A percentile compares a stretch with the other conserved stretches of the same genome.
phyloP scores from a whole-genome alignment of 768 basidiomycete genomes.

The Leccinum uliginosum region DNA sequence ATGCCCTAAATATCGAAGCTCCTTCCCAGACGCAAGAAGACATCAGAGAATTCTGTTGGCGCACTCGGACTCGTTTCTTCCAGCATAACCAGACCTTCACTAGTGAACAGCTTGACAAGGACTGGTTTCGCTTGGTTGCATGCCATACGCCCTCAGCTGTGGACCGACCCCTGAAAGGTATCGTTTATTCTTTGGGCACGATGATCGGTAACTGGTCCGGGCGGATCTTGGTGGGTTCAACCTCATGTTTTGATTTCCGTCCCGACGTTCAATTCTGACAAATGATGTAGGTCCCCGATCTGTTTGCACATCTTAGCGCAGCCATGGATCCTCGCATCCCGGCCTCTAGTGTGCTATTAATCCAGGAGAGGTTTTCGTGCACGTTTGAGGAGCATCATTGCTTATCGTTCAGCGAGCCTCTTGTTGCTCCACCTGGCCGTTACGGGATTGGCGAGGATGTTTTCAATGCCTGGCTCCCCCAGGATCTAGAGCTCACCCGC shows the following conservation, averaged over 20 bases:
- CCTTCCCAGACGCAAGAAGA: slow-evolving; percentile 38
- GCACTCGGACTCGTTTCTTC: slow-evolving; percentile 33
- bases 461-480: slow-evolving; percentile 47
- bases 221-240: slow-evolving; percentile 38
- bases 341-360: slow-evolving; percentile 23
- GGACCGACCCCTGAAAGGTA: slow-evolving; percentile 36
- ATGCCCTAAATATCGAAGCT: slow-evolving; percentile 23
- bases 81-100: slow-evolving; percentile 11
- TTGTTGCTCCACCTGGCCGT: slow-evolving; percentile 33
- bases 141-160: slow-evolving; percentile 37
- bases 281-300: slow-evolving; percentile 23
- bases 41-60: slow-evolving; percentile 34
- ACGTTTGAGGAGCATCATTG: slow-evolving; percentile 46
- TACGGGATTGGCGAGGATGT: slow-evolving; percentile 39
- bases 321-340: slow-evolving; percentile 17
- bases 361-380: slow-evolving; percentile 38
- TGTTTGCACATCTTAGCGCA: slow-evolving; percentile 23
- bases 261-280: slow-evolving; percentile 21
- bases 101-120: slow-evolving; percentile 38
- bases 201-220: slow-evolving; percentile 46
- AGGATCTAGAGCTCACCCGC: slow-evolving; percentile 30
- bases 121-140: slow-evolving; percentile 45
- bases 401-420: slow-evolving; percentile 34
- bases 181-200: slow-evolving; percentile 41
- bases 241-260: slow-evolving; percentile 4